Evolutionary conservation across 1,284 basidiomycete species (phyloP).

Genomic region (Boletus smithii): DNA sequence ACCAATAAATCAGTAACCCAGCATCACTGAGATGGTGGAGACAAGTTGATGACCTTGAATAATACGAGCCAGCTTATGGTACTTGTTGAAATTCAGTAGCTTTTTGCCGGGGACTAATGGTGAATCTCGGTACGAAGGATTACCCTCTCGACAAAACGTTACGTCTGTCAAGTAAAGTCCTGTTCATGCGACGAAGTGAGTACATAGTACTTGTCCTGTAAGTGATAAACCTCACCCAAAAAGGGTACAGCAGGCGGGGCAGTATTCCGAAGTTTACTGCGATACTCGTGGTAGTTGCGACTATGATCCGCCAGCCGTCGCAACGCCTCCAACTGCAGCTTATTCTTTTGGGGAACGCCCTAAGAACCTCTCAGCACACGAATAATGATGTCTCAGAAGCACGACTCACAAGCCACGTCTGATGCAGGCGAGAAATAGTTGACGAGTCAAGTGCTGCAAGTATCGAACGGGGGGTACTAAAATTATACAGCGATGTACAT

Average conservation of each 20-base stretch:
- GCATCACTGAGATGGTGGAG: neutral
- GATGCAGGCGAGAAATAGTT: conserved; percentile 84
- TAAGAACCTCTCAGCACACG: conserved; percentile 37
- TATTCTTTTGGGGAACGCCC: conserved; percentile 85
- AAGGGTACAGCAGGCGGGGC: conserved; percentile 89
- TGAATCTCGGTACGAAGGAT: conserved; percentile 82
- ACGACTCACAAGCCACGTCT: conserved; percentile 83
- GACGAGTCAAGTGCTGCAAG: conserved; percentile 93
- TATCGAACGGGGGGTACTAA: conserved; percentile 89
- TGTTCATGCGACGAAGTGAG: conserved; percentile 29
- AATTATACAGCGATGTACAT: conserved; percentile 84
- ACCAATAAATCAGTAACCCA: conserved; percentile 15
- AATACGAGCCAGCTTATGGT: conserved; percentile 85
- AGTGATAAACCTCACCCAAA: conserved; percentile 56
- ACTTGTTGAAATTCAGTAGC: conserved; percentile 95
- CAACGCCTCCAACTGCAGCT: conserved; percentile 73
- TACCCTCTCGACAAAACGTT: conserved; percentile 95
- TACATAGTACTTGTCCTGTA: neutral
- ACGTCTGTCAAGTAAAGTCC: conserved; percentile 88
- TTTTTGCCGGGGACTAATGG: conserved; percentile 74
- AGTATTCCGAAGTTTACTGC: conserved; percentile 76
- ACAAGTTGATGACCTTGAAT: conserved; percentile 61
- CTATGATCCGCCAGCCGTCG: conserved; percentile 86
- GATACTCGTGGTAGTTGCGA: conserved; percentile 92
- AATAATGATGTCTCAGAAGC: neutral